Percentiles rank a stretch among this genome's conserved stretches.
Evolutionary conservation across 768 basidiomycete species (phyloP).

Genomic region (Cubamyces lactineus): DNA sequence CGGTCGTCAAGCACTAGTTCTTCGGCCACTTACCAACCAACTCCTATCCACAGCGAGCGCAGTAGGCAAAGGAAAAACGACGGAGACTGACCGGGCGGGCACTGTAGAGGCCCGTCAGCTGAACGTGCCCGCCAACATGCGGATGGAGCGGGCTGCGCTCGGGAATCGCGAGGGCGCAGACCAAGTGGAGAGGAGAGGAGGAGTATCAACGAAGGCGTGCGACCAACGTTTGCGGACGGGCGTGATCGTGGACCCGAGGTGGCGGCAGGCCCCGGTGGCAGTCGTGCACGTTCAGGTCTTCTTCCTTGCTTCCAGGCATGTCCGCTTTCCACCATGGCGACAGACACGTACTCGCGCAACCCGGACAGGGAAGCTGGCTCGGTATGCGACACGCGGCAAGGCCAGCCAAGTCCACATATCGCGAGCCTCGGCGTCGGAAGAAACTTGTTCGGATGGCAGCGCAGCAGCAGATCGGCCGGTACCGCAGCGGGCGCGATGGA

Average conservation of each 20-base stretch:
- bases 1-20: slow-evolving; percentile 2
- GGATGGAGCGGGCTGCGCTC: slow-evolving; percentile 13
- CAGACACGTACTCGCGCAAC: neutral
- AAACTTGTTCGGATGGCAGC: no score
- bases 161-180: slow-evolving; percentile 2
- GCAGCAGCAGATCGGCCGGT: no score
- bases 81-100: neutral
- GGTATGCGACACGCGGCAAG: neutral
- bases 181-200: slow-evolving; percentile 19
- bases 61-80: neutral
- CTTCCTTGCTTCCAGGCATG: slow-evolving; percentile 9
- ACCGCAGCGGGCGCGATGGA: neutral
- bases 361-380: neutral
- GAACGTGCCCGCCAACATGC: neutral
- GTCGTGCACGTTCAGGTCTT: neutral
- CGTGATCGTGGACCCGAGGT: slow-evolving; percentile 9
- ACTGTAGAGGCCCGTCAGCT: neutral
- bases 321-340: neutral
- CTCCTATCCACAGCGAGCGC: no score
- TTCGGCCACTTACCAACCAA: neutral
- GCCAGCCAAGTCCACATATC: neutral
- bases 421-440: neutral
- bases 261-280: neutral
- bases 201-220: slow-evolving; percentile 20
- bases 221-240: neutral